Conservation (phyloP, 352 stramenopile species). For the Thraustochytrium aureum region DNA sequence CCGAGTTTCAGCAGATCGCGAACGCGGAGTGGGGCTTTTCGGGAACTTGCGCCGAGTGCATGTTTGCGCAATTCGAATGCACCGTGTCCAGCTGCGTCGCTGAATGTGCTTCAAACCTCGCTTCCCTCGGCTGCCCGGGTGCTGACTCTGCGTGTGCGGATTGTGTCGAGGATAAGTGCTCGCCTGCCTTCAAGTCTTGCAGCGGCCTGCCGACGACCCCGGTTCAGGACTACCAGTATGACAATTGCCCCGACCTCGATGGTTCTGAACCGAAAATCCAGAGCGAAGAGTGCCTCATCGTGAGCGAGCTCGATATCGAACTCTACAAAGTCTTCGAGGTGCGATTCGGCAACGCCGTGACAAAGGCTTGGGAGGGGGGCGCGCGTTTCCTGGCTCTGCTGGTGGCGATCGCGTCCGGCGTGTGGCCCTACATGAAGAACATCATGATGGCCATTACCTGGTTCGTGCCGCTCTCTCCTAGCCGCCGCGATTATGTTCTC, state of each 20-base stretch:
- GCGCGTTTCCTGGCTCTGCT: slow-evolving; percentile 24
- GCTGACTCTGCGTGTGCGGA: not conserved
- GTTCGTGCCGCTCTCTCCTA: slow-evolving; percentile 32
- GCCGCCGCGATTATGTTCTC: not conserved
- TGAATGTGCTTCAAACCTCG: not conserved
- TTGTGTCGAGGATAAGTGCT: not conserved
- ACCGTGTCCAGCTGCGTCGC: not conserved
- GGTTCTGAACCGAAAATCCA: not conserved
- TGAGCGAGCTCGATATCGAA: not conserved
- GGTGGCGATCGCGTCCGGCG: slow-evolving; percentile 16
- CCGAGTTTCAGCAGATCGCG: not conserved
- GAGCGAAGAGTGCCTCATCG: not conserved
- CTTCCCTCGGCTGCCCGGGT: not conserved
- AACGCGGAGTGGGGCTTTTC: not conserved
- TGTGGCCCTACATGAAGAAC: slow-evolving; percentile 54
- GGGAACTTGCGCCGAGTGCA: not conserved
- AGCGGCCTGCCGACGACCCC: not conserved
- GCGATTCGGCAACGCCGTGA: slow-evolving; percentile 19
- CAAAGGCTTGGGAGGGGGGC: slow-evolving; percentile 25
- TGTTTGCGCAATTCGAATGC: not conserved
- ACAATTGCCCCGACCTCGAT: not conserved
- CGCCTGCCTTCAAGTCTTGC: not conserved
- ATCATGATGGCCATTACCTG: slow-evolving; percentile 49
- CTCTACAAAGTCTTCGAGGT: slow-evolving; percentile 51
- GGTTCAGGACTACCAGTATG: not conserved